Conservation (phyloP, 768 basidiomycete genomes). For the Pisolithus marmoratus region DNA sequence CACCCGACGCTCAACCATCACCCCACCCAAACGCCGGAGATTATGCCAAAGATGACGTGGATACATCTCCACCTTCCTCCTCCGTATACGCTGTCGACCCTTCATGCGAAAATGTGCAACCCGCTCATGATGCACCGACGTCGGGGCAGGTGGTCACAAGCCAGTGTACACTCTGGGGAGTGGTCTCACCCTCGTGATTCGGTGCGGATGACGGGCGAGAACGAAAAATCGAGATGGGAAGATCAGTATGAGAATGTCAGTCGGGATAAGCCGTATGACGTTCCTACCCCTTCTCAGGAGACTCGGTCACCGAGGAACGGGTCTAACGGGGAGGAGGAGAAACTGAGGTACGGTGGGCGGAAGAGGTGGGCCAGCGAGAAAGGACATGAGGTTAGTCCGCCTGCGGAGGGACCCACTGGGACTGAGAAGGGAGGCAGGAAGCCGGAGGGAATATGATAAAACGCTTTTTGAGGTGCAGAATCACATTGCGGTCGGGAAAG, state of each 20-base stretch:
- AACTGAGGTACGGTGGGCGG: conserved; percentile 20
- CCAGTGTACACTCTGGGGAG: conserved; percentile 31
- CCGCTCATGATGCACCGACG: conserved; percentile 42
- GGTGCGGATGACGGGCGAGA: no score
- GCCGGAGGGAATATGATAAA: conserved; percentile 11
- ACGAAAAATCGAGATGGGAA: no score
- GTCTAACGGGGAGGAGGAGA: not conserved
- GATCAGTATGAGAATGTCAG: conserved; percentile 16
- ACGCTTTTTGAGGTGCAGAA: no score
- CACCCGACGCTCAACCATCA: no score
- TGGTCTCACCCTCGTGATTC: no score
- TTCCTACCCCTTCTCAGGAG: conserved; percentile 1
- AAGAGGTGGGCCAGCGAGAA: conserved; percentile 15
- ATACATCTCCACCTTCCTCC: conserved; percentile 35
- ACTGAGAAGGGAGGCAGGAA: conserved; percentile 33
- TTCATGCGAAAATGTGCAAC: conserved; percentile 37
- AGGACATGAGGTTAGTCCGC: conserved; percentile 29
- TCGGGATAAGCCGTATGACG: conserved; percentile 20
- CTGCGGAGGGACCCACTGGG: conserved; percentile 33
- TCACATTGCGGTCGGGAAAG: no score
- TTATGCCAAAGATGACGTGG: conserved; percentile 45
- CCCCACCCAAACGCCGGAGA: conserved; percentile 33
- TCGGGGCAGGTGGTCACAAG: conserved; percentile 41
- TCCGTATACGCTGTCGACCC: conserved; percentile 44
- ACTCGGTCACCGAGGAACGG: not conserved